Percentiles rank a stretch among this genome's conserved stretches.
Conservation (phyloP, 2,329 filamentous ascomycete genomes). For the Microcyclospora pomicola region DNA sequence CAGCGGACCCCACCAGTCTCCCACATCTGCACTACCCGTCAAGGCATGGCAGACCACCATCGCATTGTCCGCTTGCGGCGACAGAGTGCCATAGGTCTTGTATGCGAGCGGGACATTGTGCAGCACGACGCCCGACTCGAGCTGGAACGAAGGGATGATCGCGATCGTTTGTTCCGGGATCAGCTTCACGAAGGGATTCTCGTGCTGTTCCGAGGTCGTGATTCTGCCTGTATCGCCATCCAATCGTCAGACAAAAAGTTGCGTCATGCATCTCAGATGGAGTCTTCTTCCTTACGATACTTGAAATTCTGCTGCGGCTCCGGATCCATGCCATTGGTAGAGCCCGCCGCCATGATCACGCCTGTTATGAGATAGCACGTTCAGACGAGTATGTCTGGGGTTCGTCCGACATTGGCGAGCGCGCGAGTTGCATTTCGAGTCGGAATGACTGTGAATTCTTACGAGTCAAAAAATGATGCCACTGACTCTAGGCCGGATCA, state of each 20-base stretch:
- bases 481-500: too few species aligned
- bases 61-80: constrained; percentile 44
- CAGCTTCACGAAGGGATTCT: constrained; percentile 78
- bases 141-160: constrained; percentile 74
- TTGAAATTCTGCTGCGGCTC: too few species aligned
- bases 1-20: constrained; percentile 79
- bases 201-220: constrained; percentile 45
- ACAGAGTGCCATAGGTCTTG: constrained; percentile 46
- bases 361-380: too few species aligned
- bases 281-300: too few species aligned
- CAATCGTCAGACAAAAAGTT: not conserved
- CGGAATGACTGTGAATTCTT: too few species aligned
- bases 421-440: too few species aligned
- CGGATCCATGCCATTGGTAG: too few species aligned
- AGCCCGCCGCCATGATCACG: too few species aligned
- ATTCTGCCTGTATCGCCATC: constrained; percentile 13
- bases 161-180: constrained; percentile 83
- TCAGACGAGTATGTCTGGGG: too few species aligned
- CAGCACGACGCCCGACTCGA: constrained; percentile 80
- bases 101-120: constrained; percentile 58
- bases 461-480: too few species aligned
- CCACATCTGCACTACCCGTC: constrained; percentile 71
- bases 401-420: too few species aligned
- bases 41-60: constrained; percentile 68
- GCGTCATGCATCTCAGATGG: too few species aligned